Conservation (phyloP, 805 yeast genomes). For the Zygoascus bituminiphila region DNA sequence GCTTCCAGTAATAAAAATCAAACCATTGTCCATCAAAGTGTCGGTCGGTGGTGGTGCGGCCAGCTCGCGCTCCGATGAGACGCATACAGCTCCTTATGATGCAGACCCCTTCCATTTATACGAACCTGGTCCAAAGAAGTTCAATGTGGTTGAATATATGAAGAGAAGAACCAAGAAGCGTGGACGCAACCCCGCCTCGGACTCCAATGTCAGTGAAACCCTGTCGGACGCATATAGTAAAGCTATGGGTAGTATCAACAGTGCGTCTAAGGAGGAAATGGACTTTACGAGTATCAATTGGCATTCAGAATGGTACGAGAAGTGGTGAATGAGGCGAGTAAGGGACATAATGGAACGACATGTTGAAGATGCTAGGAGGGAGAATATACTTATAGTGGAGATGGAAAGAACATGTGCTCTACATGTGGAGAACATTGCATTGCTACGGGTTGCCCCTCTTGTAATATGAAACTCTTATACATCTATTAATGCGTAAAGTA, state of each 20-base stretch:
- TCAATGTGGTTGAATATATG: conserved; percentile 2
- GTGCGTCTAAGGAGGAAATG: not conserved
- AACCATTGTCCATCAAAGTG: not conserved
- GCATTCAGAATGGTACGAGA: not conserved
- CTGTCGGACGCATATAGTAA: not conserved
- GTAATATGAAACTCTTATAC: too few relatives aligned
- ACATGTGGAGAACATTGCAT: too few relatives aligned
- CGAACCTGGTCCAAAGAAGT: not conserved
- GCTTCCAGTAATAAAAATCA: not conserved
- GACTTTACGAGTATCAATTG: not conserved
- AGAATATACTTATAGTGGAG: too few relatives aligned
- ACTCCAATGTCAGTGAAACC: not conserved
- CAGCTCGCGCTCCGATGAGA: not conserved
- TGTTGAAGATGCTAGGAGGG: too few relatives aligned
- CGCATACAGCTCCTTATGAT: not conserved
- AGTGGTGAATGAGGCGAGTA: too few relatives aligned
- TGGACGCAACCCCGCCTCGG: not conserved
- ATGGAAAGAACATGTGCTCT: too few relatives aligned
- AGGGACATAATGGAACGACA: too few relatives aligned
- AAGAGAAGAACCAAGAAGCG: not conserved
- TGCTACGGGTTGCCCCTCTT: too few relatives aligned
- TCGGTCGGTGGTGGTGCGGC: not conserved
- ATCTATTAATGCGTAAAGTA: too few relatives aligned
- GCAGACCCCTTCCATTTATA: conserved; percentile 2
- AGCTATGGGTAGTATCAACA: not conserved